Evolutionary conservation across 768 basidiomycete species (phyloP).

Genomic region (Suillus paluster): DNA sequence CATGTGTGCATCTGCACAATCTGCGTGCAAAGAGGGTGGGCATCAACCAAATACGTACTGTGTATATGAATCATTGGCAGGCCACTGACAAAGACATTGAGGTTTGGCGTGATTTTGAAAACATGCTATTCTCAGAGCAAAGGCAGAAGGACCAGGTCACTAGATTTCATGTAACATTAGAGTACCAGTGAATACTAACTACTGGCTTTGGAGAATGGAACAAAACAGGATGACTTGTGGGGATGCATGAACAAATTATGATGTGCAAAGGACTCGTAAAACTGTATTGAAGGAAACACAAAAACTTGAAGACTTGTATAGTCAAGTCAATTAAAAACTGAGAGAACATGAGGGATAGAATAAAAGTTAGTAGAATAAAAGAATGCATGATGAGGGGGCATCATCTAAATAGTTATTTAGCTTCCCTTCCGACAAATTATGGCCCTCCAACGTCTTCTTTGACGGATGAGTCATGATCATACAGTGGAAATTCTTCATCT

Average conservation of each 20-base stretch:
- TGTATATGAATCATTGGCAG: too few relatives aligned
- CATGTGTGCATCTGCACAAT: constrained; percentile 39
- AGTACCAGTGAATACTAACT: not conserved
- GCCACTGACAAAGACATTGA: too few relatives aligned
- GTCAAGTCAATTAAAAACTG: not conserved
- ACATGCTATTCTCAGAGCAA: too few relatives aligned
- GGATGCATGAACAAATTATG: too few relatives aligned
- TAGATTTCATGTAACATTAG: constrained; percentile 1
- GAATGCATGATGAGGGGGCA: too few relatives aligned
- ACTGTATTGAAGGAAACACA: not conserved
- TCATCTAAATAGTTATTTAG: not conserved
- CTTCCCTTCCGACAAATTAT: not conserved
- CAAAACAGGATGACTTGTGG: too few relatives aligned
- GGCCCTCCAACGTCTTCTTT: not conserved
- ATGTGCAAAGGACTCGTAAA: not conserved
- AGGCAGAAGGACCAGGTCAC: not conserved
- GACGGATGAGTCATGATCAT: not conserved
- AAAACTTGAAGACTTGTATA: not conserved
- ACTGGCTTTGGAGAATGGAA: too few relatives aligned
- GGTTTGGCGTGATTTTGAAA: too few relatives aligned
- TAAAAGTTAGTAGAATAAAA: too few relatives aligned
- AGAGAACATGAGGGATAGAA: too few relatives aligned
- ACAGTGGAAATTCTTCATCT: not conserved
- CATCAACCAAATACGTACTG: constrained; percentile 44
- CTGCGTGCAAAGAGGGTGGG: constrained; percentile 41